Base-by-base conservation (phyloP, 2,329 filamentous ascomycete species). In the Ophiostoma triangulosporum region DNA sequence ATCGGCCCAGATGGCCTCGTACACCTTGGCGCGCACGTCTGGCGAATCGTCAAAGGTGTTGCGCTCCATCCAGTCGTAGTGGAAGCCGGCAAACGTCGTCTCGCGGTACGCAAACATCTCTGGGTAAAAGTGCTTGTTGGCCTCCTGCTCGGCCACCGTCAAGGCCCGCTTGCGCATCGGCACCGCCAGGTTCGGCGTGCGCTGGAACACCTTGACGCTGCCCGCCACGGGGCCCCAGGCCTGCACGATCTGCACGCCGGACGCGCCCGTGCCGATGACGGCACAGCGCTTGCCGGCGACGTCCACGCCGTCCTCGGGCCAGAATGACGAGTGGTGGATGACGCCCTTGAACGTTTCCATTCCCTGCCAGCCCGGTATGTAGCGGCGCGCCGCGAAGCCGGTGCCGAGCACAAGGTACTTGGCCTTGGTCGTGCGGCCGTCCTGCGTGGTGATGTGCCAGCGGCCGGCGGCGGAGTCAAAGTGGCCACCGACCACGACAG, bases 151-250 rank as follows among this genome's bases (percentile, higher is more conserved):
- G 54, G 73, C 69, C 11, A 63, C 65, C 0, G 70, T 73, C 27
- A 82, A 66, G 1, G 66, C 38, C 2, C 68, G 65, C 54, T 74
- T 72, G 2, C 73, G 69, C 78, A 86, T 83, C 0, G 81, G 80
- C 0, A 85, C 60, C 0, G 78, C 78, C 6, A 83, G 67, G 55
- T 85, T 86, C 0, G 83, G 82, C 1, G 80, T 85, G 11, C 83
- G 73, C 60, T 85, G 80, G 63, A 84, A 84, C 33, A 86, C 77
- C 3, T 66, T 73, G 24, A 86, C 58, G 1, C 74, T 65, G 6
- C 68, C 71, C 0, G 73, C 78, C 12, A 70, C 62, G 2, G 74
- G 74, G 2, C 73, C 76, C 64, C 75, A 76, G 52, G 78, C 79
- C 58, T 86, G 81, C 0, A 75, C 72, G 43, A 83, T 75, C 59